Evolutionary conservation across 208 protist species (phyloP), one percentile per base, ranked within the genome.

Genomic region (Crithidia bombi): DNA sequence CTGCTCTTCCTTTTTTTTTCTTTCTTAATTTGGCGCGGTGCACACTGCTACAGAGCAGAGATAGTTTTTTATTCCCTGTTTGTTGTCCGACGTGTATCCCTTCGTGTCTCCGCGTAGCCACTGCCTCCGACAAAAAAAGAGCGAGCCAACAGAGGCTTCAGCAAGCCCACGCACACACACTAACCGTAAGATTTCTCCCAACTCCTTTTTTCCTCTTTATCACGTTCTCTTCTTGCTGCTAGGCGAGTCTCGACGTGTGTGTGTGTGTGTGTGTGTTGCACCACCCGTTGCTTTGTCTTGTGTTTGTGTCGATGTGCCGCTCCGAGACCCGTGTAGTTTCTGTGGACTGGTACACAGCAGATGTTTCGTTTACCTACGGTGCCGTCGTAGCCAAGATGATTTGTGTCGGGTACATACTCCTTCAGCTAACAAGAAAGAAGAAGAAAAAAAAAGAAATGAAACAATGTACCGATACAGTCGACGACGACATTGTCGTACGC

Each of bases 371-470:
- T n/a, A 41, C 36, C 36, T 12, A 41, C n/a, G n/a, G 36, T 41
- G 36, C 36, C 36, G 12, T 41, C 12, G 36, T 12, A 41, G 12
- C 36, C 36, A 41, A 41, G 36, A 41, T 41, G 36, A 6, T 41
- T 41, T 12, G 36, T 41, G 6, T 41, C 36, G 12, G 9, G 36
- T 12, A 15, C 36, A 41, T 41, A 41, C 36, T 12, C 9, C 36
- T 47, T 47, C 15, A 21, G 0, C 7, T 32, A 32, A 0, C 7
- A n/a, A 19, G 19, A 52, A 52, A 52, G 2, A 52, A 19, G 32
- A 47, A 6, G 15, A 47, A 6, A 47, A 19, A 47, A 52, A 52
- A 52, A 73, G 59, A 35, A 55, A 65, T 17, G 15, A 21, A 41
- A 41, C 36, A 41, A 41, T 41, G n/a, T n/a, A n/a, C n/a, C n/a